Evolutionary conservation across 2,329 filamentous ascomycete species (phyloP).

Genomic region (Clarireedia paspali): DNA sequence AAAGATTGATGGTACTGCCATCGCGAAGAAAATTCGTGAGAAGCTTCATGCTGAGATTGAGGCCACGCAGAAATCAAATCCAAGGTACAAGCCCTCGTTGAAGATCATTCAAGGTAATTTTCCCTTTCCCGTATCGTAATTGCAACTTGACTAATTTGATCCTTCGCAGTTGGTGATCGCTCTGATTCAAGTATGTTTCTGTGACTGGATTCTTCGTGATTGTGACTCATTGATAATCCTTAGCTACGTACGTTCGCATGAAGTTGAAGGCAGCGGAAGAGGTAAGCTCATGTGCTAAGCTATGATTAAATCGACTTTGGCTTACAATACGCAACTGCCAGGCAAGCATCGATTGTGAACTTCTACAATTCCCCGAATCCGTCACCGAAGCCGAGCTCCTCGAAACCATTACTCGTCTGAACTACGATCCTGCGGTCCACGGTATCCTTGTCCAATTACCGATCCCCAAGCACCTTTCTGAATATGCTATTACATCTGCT

Average conservation of each 20-base stretch:
- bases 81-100: slow-evolving; percentile 79
- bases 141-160: slow-evolving; percentile 12
- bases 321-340: slow-evolving; percentile 31
- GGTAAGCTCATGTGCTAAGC: slow-evolving; percentile 39
- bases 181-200: slow-evolving; percentile 76
- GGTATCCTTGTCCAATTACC: slow-evolving; percentile 93
- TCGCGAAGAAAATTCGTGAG: slow-evolving; percentile 87
- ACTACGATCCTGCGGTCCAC: slow-evolving; percentile 79
- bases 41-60: slow-evolving; percentile 72
- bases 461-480: slow-evolving; percentile 80
- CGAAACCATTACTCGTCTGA: slow-evolving; percentile 70
- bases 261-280: slow-evolving; percentile 96
- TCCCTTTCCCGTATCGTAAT: not conserved
- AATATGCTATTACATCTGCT: slow-evolving; percentile 82
- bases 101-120: slow-evolving; percentile 84
- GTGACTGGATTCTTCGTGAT: not conserved
- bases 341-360: slow-evolving; percentile 84
- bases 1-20: slow-evolving; percentile 93
- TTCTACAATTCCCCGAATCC: slow-evolving; percentile 74
- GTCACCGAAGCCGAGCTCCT: slow-evolving; percentile 82
- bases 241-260: slow-evolving; percentile 98
- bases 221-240: not conserved
- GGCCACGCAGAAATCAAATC: slow-evolving; percentile 72
- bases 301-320: too few relatives aligned
- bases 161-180: slow-evolving; percentile 69